Evolutionary conservation across 2,329 filamentous ascomycete genomes (phyloP).

Genomic region (Xylariaceae sp.): DNA sequence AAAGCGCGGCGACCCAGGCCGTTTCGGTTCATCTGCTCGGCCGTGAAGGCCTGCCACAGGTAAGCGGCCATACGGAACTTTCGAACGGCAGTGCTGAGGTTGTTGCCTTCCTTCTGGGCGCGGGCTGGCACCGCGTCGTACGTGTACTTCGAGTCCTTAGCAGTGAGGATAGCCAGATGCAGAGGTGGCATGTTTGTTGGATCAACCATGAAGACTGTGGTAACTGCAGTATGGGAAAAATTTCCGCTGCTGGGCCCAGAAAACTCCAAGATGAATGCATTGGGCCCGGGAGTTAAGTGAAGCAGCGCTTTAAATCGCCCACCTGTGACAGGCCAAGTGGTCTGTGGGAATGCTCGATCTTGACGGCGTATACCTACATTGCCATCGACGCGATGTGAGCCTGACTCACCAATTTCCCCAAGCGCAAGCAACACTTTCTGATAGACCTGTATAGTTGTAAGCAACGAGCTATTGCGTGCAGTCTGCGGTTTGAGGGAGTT

Average conservation of each 20-base stretch:
- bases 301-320: constrained; percentile 90
- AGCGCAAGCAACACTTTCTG: constrained; percentile 83
- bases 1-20: constrained; percentile 82
- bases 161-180: constrained; percentile 83
- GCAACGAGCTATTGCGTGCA: neutral
- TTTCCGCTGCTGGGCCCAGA: constrained; percentile 64
- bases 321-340: constrained; percentile 80
- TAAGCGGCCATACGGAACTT: constrained; percentile 97
- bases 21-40: constrained; percentile 92
- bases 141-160: constrained; percentile 79
- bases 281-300: constrained; percentile 87
- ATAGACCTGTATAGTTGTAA: constrained; percentile 60
- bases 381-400: constrained; percentile 68
- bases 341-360: constrained; percentile 80
- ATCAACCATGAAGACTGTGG: constrained; percentile 84
- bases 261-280: constrained; percentile 85
- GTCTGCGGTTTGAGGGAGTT: neutral
- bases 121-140: constrained; percentile 79
- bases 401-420: constrained; percentile 77
- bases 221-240: constrained; percentile 74
- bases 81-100: constrained; percentile 70
- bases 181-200: constrained; percentile 74
- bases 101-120: constrained; percentile 75
- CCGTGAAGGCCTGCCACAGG: constrained; percentile 94
- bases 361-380: constrained; percentile 73